Conservation (phyloP, 2,329 filamentous ascomycete species). For the Aspergillus bombycis region DNA sequence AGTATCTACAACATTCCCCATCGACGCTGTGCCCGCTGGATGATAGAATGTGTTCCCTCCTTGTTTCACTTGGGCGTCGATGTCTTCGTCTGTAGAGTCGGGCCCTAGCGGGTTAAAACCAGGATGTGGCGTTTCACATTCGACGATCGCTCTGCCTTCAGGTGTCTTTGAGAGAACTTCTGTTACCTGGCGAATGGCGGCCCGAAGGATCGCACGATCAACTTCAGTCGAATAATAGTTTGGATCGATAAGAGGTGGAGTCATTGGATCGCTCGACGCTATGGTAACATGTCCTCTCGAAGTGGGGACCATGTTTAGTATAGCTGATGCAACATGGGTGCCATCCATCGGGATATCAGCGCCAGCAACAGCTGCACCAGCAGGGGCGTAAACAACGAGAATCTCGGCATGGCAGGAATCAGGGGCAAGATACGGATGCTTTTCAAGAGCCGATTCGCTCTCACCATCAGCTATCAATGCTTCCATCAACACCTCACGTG, state of each 20-base stretch:
- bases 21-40: constrained; percentile 17
- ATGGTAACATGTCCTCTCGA: constrained; percentile 26
- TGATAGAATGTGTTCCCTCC: constrained; percentile 21
- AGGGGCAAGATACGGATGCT: constrained; percentile 4
- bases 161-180: constrained; percentile 13
- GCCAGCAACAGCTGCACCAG: constrained; percentile 15
- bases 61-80: constrained; percentile 7
- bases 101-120: neutral
- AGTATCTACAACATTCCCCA: constrained; percentile 18
- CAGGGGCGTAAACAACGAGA: constrained; percentile 29
- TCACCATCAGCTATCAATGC: constrained; percentile 13
- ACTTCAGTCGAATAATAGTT: constrained; percentile 35
- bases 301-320: constrained; percentile 25
- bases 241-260: constrained; percentile 30
- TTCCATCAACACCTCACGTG: neutral
- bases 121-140: constrained; percentile 19
- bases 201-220: constrained; percentile 23
- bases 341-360: constrained; percentile 25
- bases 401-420: constrained; percentile 17
- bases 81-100: constrained; percentile 11
- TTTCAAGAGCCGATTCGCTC: neutral
- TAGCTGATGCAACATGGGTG: constrained; percentile 24
- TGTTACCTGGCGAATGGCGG: constrained; percentile 21
- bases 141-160: constrained; percentile 20
- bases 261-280: constrained; percentile 17